Conservation (phyloP, 129 eudicot species). For the Pittosporum tobira region DNA sequence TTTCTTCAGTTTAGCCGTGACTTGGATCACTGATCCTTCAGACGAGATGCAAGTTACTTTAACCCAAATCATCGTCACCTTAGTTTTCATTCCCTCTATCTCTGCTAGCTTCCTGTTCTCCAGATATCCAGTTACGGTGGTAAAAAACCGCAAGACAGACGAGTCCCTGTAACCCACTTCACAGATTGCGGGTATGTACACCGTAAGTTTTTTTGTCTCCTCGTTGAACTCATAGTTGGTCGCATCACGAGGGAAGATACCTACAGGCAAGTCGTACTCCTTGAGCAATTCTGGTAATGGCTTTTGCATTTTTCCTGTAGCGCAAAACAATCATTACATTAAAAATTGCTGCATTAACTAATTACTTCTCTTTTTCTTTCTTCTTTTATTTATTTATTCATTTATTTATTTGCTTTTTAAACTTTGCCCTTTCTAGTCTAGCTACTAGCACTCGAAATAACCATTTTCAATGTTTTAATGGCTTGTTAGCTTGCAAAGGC, state of each 20-base stretch:
- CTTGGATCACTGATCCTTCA: constrained; percentile 59
- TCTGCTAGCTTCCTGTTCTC: constrained; percentile 82
- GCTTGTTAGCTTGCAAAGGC: no score
- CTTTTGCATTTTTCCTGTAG: constrained; percentile 79
- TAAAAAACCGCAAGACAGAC: constrained; percentile 63
- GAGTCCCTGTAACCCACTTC: constrained; percentile 90
- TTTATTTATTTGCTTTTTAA: no score
- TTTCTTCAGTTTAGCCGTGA: constrained; percentile 78
- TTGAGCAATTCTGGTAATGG: constrained; percentile 70
- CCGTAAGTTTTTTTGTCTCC: constrained; percentile 61
- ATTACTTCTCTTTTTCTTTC: no score
- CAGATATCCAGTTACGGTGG: constrained; percentile 62
- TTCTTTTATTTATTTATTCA: no score
- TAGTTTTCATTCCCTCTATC: constrained; percentile 80
- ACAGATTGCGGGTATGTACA: constrained; percentile 66
- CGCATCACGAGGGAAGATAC: constrained; percentile 85
- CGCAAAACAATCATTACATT: background rate
- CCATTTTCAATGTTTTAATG: no score
- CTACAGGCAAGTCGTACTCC: constrained; percentile 64
- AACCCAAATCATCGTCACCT: constrained; percentile 77
- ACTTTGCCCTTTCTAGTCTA: no score
- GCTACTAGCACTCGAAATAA: background rate
- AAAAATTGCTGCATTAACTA: no score
- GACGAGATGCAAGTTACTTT: constrained; percentile 59
- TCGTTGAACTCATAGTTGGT: constrained; percentile 89